phyloP scores from a whole-genome alignment of 306 rosid genomes.

The Gastrolobium villosum region DNA sequence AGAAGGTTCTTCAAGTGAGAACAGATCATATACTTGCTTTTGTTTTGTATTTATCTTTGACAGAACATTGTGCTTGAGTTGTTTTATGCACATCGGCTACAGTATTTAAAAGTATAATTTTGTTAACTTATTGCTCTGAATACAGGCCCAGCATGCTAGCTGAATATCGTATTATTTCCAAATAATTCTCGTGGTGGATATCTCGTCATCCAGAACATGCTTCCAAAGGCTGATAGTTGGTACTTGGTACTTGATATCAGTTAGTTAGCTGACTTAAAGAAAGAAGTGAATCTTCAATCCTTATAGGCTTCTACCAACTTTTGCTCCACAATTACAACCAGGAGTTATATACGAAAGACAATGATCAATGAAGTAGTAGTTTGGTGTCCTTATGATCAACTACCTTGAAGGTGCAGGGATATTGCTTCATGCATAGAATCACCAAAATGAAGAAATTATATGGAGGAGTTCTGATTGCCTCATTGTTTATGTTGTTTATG shows the following conservation, averaged over 20 bases:
- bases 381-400: constrained; percentile 46
- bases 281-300: constrained; percentile 43
- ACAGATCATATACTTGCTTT: constrained; percentile 15
- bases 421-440: constrained; percentile 48
- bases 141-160: constrained; percentile 48
- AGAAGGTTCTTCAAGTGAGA: constrained; percentile 28
- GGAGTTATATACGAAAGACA: constrained; percentile 25
- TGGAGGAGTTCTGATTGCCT: constrained; percentile 73
- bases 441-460: constrained; percentile 87
- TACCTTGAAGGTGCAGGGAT: constrained; percentile 48
- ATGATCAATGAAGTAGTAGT: constrained; percentile 37
- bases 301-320: constrained; percentile 19
- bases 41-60: constrained; percentile 18
- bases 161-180: constrained; percentile 43
- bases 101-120: constrained; percentile 22
- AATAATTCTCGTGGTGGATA: constrained; percentile 51
- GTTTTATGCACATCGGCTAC: constrained; percentile 14
- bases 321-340: not conserved
- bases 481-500: constrained; percentile 80
- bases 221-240: constrained; percentile 42
- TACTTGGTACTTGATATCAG: constrained; percentile 39
- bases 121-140: constrained; percentile 43
- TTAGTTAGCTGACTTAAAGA: constrained; percentile 39
- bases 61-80: constrained; percentile 16
- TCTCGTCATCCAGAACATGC: constrained; percentile 37